Conservation (phyloP, 495 filamentous ascomycete species). For the Lasiosphaeria hispida region DNA sequence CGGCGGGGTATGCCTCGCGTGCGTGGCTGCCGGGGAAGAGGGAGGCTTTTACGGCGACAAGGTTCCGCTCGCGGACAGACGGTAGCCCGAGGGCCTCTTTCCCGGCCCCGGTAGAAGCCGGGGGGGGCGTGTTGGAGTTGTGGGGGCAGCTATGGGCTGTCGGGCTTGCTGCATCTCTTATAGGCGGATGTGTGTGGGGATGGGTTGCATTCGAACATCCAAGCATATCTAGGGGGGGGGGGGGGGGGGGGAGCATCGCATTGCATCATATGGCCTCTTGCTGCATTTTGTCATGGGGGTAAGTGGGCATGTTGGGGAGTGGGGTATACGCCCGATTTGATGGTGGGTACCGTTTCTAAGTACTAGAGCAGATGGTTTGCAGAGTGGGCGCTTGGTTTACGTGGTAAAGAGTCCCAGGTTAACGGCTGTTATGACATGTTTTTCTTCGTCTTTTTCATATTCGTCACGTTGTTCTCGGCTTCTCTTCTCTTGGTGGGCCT, state of each 20-base stretch:
- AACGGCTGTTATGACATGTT: neutral
- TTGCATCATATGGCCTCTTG: slow-evolving; percentile 9
- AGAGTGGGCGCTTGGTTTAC: slow-evolving; percentile 2
- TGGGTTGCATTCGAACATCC: slow-evolving; percentile 13
- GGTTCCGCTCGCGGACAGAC: slow-evolving; percentile 46
- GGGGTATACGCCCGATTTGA: neutral
- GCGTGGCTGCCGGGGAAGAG: slow-evolving; percentile 34
- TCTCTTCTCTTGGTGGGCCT: neutral
- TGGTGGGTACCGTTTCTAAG: neutral
- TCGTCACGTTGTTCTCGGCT: neutral
- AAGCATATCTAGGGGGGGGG: slow-evolving; percentile 11
- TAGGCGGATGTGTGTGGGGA: slow-evolving; percentile 9
- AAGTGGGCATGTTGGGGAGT: neutral
- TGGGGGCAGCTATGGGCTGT: neutral
- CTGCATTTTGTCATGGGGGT: slow-evolving; percentile 8
- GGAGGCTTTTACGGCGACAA: slow-evolving; percentile 51
- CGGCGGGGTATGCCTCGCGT: slow-evolving; percentile 49
- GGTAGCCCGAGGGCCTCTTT: slow-evolving; percentile 22
- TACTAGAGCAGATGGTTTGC: neutral
- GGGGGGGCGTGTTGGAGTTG: slow-evolving; percentile 15
- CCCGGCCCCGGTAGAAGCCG: neutral
- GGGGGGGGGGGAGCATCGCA: slow-evolving; percentile 15
- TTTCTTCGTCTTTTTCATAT: neutral
- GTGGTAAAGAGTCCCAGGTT: neutral
- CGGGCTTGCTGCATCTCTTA: slow-evolving; percentile 7